Conservation (phyloP, 768 basidiomycete species). For the Mycena leptocephala region DNA sequence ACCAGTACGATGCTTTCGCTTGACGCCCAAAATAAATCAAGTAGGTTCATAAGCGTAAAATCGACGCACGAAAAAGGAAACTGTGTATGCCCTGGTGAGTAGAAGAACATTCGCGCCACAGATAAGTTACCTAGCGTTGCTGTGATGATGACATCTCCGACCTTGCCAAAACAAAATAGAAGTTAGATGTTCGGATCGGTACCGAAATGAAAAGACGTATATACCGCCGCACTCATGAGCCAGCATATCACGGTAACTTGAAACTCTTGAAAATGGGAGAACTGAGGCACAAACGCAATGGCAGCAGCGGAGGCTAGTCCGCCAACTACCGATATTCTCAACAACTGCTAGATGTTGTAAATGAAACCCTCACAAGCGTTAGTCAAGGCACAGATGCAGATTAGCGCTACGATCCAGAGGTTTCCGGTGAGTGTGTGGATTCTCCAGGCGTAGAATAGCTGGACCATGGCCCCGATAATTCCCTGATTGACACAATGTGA, state of each 20-base stretch:
- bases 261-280: constrained; percentile 41
- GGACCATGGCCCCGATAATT: constrained; percentile 41
- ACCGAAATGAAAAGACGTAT: neutral
- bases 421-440: constrained; percentile 37
- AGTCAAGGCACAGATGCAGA: constrained; percentile 32
- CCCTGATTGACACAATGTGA: constrained; percentile 28
- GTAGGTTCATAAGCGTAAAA: neutral
- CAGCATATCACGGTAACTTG: constrained; percentile 35
- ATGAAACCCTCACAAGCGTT: constrained; percentile 33
- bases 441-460: constrained; percentile 48
- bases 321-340: constrained; percentile 15
- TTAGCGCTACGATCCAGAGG: constrained; percentile 20
- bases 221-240: constrained; percentile 31
- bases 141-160: constrained; percentile 48
- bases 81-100: neutral
- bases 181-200: too few relatives aligned
- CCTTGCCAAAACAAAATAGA: constrained; percentile 6
- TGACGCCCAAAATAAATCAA: neutral
- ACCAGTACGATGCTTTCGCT: constrained; percentile 56
- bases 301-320: constrained; percentile 40
- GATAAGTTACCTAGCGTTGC: neutral
- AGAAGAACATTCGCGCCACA: neutral
- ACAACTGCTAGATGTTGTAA: neutral
- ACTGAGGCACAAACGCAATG: constrained; percentile 38
- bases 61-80: constrained; percentile 30